Evolutionary conservation across 2,329 filamentous ascomycete genomes (phyloP).

Genomic region (Boeremia lycopersici): DNA sequence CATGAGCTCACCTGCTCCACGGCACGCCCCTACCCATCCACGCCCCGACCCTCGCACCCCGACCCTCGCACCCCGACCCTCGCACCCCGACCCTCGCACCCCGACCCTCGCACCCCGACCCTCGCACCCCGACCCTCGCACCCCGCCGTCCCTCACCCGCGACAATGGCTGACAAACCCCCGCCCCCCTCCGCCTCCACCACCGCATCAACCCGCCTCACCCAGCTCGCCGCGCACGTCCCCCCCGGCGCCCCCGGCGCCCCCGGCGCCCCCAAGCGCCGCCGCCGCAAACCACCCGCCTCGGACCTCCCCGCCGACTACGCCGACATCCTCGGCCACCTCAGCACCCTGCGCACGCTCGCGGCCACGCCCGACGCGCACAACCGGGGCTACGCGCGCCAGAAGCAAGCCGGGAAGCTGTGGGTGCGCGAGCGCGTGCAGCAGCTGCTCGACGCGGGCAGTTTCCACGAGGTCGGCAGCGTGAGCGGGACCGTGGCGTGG

Average conservation of each 20-base stretch:
- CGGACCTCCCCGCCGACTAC: slow-evolving; percentile 63
- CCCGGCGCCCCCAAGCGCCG: slow-evolving; percentile 46
- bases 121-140: too few relatives aligned
- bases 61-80: too few relatives aligned
- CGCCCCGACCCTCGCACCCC: too few relatives aligned
- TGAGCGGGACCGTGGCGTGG: slow-evolving; percentile 66
- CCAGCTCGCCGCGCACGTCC: slow-evolving; percentile 56
- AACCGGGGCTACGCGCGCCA: slow-evolving; percentile 67
- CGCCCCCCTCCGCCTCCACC: slow-evolving; percentile 25
- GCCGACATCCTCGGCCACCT: slow-evolving; percentile 66
- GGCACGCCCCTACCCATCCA: too few relatives aligned
- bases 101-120: too few relatives aligned
- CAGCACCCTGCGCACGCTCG: slow-evolving; percentile 57
- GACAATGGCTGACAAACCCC: slow-evolving; percentile 29
- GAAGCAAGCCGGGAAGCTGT: slow-evolving; percentile 68
- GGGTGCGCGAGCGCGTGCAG: slow-evolving; percentile 67
- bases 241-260: slow-evolving; percentile 43
- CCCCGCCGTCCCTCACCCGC: too few relatives aligned
- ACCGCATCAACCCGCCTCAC: slow-evolving; percentile 51
- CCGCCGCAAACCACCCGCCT: slow-evolving; percentile 43
- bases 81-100: too few relatives aligned
- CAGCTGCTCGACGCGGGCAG: slow-evolving; percentile 62
- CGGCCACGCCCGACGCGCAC: slow-evolving; percentile 59
- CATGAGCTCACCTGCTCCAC: slow-evolving; percentile 28
- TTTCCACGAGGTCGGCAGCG: slow-evolving; percentile 65